A percentile compares a stretch with the other conserved stretches of the same genome.
These are phyloP conservation scores for Teratosphaeria gauchensis DNA, from an alignment of 2,329 filamentous ascomycete genomes.

Conservation along the genomic window DNA sequence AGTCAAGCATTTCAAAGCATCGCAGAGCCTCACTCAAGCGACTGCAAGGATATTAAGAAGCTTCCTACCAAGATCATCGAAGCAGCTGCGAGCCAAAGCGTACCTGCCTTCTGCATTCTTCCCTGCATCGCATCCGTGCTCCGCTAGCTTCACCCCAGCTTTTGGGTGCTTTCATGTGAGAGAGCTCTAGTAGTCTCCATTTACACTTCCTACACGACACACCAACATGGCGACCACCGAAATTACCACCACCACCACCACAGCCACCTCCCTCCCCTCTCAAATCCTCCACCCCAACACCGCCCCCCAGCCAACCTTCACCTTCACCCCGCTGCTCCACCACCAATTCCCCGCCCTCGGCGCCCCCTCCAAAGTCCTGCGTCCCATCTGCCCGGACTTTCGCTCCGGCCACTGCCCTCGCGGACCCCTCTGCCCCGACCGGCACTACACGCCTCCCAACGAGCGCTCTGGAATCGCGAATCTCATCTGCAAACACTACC, in stretches of 20 bases:
- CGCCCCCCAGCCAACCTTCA: constrained; percentile 20
- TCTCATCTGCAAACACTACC: constrained; percentile 97
- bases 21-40: not conserved
- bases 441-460: constrained; percentile 53
- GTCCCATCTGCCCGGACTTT: constrained; percentile 76
- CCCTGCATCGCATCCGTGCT: not conserved
- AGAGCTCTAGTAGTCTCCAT: not conserved
- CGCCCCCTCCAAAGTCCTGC: constrained; percentile 25
- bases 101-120: not conserved
- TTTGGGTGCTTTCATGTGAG: not conserved
- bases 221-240: not conserved
- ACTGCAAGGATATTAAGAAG: not conserved
- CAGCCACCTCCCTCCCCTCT: constrained; percentile 13
- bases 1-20: not conserved
- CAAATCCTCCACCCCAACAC: constrained; percentile 24
- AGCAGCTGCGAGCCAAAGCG: not conserved
- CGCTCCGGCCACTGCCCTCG: constrained; percentile 77
- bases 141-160: not conserved
- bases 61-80: too few relatives aligned
- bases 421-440: constrained; percentile 74
- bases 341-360: constrained; percentile 22
- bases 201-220: not conserved
- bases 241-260: constrained; percentile 11
- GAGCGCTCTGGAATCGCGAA: constrained; percentile 24
- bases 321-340: constrained; percentile 26